Evolutionary conservation across 306 rosid species (phyloP).

Genomic region (Psophocarpus tetragonolobus): DNA sequence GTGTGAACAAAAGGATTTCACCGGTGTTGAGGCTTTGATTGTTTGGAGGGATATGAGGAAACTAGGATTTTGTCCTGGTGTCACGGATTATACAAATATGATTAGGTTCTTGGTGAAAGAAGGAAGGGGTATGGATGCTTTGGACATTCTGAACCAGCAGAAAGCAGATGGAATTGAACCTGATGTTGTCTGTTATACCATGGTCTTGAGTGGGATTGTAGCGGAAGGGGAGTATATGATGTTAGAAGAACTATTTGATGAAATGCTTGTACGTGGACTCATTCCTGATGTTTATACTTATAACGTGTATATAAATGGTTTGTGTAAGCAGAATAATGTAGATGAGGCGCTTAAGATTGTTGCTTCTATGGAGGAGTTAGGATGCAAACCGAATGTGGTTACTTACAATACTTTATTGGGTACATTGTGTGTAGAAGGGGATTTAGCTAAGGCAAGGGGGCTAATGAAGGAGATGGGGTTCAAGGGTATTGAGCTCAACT

Average conservation of each 20-base stretch:
- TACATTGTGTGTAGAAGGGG: constrained; percentile 46
- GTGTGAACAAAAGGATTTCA: constrained; percentile 44
- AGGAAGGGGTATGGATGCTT: constrained; percentile 56
- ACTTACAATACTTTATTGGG: constrained; percentile 66
- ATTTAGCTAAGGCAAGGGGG: constrained; percentile 45
- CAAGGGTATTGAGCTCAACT: constrained; percentile 59
- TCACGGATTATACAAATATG: constrained; percentile 61
- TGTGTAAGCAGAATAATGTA: constrained; percentile 64
- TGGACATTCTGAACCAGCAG: constrained; percentile 54
- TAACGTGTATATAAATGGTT: constrained; percentile 65
- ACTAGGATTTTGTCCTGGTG: constrained; percentile 61
- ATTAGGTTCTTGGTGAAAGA: constrained; percentile 60
- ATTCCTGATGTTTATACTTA: constrained; percentile 72
- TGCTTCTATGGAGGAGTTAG: constrained; percentile 64
- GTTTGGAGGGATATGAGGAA: constrained; percentile 58
- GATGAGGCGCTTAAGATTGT: constrained; percentile 52
- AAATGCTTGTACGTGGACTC: constrained; percentile 72
- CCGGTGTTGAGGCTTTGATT: constrained; percentile 47
- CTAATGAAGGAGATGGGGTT: constrained; percentile 55
- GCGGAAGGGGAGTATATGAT: constrained; percentile 45
- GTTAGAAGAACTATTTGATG: constrained; percentile 70
- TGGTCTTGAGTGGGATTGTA: constrained; percentile 61
- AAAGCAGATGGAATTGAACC: constrained; percentile 68
- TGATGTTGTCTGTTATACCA: constrained; percentile 74
- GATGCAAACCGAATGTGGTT: constrained; percentile 70